phyloP scores from a whole-genome alignment of 2,329 filamentous ascomycete genomes.

The Aureobasidium sp. region DNA sequence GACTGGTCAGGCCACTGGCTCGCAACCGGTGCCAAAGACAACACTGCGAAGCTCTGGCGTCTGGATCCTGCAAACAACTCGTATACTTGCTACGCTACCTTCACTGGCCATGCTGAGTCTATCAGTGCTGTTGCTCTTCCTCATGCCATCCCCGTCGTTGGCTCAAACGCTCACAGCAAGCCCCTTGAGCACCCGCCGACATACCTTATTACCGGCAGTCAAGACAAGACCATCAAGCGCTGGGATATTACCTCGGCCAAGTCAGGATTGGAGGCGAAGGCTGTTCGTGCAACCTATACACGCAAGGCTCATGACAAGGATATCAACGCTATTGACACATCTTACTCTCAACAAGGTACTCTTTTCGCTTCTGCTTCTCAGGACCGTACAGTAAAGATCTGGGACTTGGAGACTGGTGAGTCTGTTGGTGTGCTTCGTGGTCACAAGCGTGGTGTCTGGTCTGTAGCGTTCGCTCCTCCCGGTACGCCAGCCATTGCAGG shows the following conservation, averaged over 20 bases:
- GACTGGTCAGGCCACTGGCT: slow-evolving; percentile 98
- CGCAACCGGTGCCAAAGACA: slow-evolving; percentile 93
- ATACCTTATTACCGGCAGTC: slow-evolving; percentile 84
- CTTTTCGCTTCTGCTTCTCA: slow-evolving; percentile 94
- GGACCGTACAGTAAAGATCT: slow-evolving; percentile 94
- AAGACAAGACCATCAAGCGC: slow-evolving; percentile 90
- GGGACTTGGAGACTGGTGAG: slow-evolving; percentile 83
- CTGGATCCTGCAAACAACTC: slow-evolving; percentile 67
- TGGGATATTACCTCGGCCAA: slow-evolving; percentile 64
- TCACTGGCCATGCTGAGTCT: slow-evolving; percentile 90
- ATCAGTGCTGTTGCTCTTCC: slow-evolving; percentile 83
- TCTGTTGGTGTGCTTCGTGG: slow-evolving; percentile 85
- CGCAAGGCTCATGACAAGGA: slow-evolving; percentile 97
- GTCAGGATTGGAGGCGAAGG: slow-evolving; percentile 35
- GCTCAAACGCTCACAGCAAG: slow-evolving; percentile 60
- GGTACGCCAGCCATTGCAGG: slow-evolving; percentile 66
- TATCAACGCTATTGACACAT: slow-evolving; percentile 84
- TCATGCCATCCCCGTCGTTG: slow-evolving; percentile 55
- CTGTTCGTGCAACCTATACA: slow-evolving; percentile 66
- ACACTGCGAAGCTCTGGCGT: slow-evolving; percentile 83
- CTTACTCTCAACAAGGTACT: slow-evolving; percentile 54
- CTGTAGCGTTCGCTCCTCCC: slow-evolving; percentile 78
- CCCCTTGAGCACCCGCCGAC: slow-evolving; percentile 72
- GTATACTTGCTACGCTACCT: slow-evolving; percentile 70
- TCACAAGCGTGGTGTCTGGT: slow-evolving; percentile 93